Evolutionary conservation across 805 yeast genomes (phyloP), one percentile per base, ranked within the genome.

Genomic region (Ogataea methylovora): DNA sequence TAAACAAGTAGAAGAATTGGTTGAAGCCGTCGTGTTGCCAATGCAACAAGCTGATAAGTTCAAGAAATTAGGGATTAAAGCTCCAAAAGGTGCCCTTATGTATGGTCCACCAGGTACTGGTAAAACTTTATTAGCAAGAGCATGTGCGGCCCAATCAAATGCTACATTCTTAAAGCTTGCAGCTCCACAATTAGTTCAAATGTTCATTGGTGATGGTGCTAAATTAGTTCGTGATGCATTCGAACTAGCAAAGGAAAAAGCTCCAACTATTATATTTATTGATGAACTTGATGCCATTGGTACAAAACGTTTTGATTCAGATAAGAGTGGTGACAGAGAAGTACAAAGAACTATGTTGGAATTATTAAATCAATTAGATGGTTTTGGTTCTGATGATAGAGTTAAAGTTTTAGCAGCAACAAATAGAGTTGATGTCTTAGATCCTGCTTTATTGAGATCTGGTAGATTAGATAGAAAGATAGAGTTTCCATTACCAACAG

Each of bases 91-190:
- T 58, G 97, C 96, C 4, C 69, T 92, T 35, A 86, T 92, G 88
- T 92, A 92, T 57, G 99, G 99, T 24, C 97, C 99, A 8, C 99
- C 99, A 35, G 99, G 99, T 59, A 92, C 98, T 2, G 99, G 99
- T 59, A 92, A 92, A 63, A 92, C 98, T 2, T 67, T 92, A 41
- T 70, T 92, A 46, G 99, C 99, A 8, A 79, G 96, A 58, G 98
- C 98, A 2, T 94, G 97, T 65, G 99, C 99, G 17, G 96, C 97
- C 35, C 97, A 92, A 60, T 85, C 97, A 1, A 87, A 88, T 60
- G 98, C 98, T 12, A 92, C 98, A 0, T 92, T 92, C 58, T 70
- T 92, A 56, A 85, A 94, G 56, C 73, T 92, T 37, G 97, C 97
- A 1, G 99, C 97, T 24, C 96, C 98, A 8, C 98, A 92, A 61